These are phyloP conservation scores for Massariosphaeria phaeospora DNA, from an alignment of 495 filamentous ascomycete species.

Conservation along the genomic window DNA sequence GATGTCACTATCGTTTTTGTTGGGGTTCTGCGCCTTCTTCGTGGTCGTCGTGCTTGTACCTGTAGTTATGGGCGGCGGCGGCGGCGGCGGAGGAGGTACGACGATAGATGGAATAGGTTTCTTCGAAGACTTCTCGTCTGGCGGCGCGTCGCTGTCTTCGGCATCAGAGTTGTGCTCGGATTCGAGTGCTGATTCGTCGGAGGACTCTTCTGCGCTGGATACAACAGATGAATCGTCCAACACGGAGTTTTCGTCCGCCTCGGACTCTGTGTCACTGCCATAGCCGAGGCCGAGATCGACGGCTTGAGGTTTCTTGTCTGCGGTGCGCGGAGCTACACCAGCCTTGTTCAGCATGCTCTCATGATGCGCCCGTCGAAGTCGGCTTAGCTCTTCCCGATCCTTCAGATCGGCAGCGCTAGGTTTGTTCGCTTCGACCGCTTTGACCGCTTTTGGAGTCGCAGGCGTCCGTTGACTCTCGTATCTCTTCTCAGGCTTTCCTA, in stretches of 20 bases:
- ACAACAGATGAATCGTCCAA: constrained; percentile 23
- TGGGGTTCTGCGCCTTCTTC: too few relatives aligned
- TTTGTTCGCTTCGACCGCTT: constrained; percentile 48
- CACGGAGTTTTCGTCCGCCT: not conserved
- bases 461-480: constrained; percentile 1
- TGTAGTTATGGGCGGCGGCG: not conserved
- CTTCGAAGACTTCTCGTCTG: constrained; percentile 26
- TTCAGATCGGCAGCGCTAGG: constrained; percentile 12
- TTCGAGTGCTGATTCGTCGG: constrained; percentile 8
- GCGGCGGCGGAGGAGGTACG: not conserved
- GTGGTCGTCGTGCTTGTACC: too few relatives aligned
- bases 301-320: not conserved
- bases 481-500: constrained; percentile 32
- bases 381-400: not conserved
- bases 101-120: not conserved
- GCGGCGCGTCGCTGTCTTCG: constrained; percentile 19
- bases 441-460: not conserved
- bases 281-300: constrained; percentile 25
- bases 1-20: too few relatives aligned
- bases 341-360: constrained; percentile 18
- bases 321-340: not conserved
- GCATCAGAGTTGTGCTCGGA: constrained; percentile 7
- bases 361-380: constrained; percentile 11
- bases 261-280: constrained; percentile 12
- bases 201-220: constrained; percentile 21